These are phyloP conservation scores for Quercus lobata DNA, from an alignment of 331 rosid genomes.

Conservation along the genomic window DNA sequence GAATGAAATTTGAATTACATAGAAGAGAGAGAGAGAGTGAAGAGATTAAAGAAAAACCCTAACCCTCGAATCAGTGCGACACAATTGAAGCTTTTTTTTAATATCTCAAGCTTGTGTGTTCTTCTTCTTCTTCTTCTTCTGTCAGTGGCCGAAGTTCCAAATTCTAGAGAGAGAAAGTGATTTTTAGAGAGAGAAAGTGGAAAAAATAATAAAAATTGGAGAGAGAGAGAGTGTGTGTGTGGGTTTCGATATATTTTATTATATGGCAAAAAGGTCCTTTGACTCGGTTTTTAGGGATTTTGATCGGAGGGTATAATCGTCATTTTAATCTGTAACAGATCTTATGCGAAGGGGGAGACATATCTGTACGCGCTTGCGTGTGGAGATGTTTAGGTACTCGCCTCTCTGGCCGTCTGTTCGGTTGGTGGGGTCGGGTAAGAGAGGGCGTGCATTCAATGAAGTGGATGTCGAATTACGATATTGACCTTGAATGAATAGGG, in stretches of 20 bases:
- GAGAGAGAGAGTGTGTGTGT: not conserved
- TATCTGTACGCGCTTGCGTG: not conserved
- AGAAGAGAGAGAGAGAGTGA: not conserved
- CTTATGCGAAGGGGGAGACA: not conserved
- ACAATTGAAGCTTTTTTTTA: constrained; percentile 10
- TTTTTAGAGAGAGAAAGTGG: not conserved
- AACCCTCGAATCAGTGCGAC: constrained; percentile 62
- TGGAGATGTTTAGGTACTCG: not conserved
- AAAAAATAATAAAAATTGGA: not conserved
- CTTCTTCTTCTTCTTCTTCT: not conserved
- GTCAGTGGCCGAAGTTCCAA: constrained; percentile 29
- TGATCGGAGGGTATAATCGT: constrained; percentile 45
- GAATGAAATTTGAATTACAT: constrained; percentile 17
- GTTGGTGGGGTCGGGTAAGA: not conserved
- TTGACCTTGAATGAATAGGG: not conserved
- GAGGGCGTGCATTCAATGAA: not conserved
- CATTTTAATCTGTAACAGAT: constrained; percentile 14
- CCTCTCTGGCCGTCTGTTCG: constrained; percentile 10
- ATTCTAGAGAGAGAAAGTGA: constrained; percentile 33
- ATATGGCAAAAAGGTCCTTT: constrained; percentile 40
- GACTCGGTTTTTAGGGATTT: constrained; percentile 54
- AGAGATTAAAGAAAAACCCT: constrained; percentile 3
- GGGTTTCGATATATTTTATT: constrained; percentile 45
- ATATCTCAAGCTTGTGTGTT: constrained; percentile 9
- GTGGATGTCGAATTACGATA: not conserved